A percentile compares a stretch with the other conserved stretches of the same genome.
phyloP scores from a whole-genome alignment of 2,329 filamentous ascomycete species.

The Talaromyces verruculosus region DNA sequence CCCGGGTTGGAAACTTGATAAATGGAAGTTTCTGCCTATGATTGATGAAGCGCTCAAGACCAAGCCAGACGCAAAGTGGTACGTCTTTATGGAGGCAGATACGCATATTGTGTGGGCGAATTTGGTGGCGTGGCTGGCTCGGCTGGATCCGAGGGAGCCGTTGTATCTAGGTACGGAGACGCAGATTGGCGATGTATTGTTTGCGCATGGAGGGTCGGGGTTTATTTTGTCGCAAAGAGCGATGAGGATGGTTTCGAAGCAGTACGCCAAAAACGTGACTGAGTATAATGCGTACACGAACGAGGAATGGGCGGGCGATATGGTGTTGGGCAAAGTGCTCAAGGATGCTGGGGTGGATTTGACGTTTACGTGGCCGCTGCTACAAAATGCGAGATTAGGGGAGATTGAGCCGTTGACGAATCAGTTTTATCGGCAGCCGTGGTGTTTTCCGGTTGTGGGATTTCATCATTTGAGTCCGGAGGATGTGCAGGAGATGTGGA shows the following conservation, averaged over 20 bases:
- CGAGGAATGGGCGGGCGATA: constrained; percentile 53
- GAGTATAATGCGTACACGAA: constrained; percentile 49
- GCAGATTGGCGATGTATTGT: constrained; percentile 51
- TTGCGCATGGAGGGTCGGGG: constrained; percentile 56
- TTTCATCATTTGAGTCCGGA: constrained; percentile 51
- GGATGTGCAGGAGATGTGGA: constrained; percentile 47
- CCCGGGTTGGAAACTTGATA: constrained; percentile 54
- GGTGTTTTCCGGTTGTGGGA: constrained; percentile 52
- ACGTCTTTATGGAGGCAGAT: constrained; percentile 60
- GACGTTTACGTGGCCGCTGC: constrained; percentile 50
- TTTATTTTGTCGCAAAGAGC: constrained; percentile 54
- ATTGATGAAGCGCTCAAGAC: constrained; percentile 50
- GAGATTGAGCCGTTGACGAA: constrained; percentile 47
- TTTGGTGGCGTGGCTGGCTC: constrained; percentile 53
- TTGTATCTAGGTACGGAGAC: constrained; percentile 57
- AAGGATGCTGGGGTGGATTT: constrained; percentile 48
- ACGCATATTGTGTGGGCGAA: constrained; percentile 58
- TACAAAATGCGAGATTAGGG: constrained; percentile 45
- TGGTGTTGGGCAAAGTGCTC: constrained; percentile 51
- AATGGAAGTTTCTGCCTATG: constrained; percentile 60
- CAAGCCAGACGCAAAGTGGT: constrained; percentile 56
- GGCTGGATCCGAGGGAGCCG: constrained; percentile 50
- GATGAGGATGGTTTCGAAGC: constrained; percentile 46
- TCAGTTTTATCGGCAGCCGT: constrained; percentile 44
- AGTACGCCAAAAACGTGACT: constrained; percentile 43